Conservation (phyloP, 1,284 basidiomycete species). For the Ustilago cynodontis region DNA sequence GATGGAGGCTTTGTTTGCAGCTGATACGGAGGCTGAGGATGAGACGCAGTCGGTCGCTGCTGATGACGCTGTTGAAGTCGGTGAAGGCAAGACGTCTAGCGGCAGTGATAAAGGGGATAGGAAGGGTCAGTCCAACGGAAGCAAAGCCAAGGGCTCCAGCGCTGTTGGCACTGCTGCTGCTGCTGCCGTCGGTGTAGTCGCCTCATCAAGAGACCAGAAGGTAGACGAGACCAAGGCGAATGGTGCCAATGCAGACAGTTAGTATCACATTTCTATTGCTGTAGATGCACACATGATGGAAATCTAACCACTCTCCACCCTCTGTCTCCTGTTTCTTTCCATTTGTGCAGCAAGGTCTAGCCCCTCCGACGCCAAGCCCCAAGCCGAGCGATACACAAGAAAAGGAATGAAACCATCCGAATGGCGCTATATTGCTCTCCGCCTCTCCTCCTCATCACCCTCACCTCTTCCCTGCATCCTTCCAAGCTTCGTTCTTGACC, state of each 20-base stretch:
- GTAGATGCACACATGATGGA: background rate
- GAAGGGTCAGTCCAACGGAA: background rate
- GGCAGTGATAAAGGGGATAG: background rate
- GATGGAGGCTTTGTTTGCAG: constrained; percentile 77
- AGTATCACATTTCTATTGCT: constrained; percentile 10
- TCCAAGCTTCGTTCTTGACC: constrained; percentile 22
- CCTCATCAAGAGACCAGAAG: background rate
- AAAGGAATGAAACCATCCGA: constrained; percentile 39
- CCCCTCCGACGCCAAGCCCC: too few relatives aligned
- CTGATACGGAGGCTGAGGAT: constrained; percentile 76
- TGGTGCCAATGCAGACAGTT: constrained; percentile 21
- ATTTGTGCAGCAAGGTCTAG: constrained; percentile 13
- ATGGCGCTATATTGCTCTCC: constrained; percentile 39
- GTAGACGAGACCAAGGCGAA: background rate
- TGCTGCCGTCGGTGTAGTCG: constrained; percentile 10
- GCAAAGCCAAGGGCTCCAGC: constrained; percentile 7
- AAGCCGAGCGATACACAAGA: constrained; percentile 17
- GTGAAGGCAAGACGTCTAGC: background rate
- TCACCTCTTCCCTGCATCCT: constrained; percentile 12
- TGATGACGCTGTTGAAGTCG: background rate
- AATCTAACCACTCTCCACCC: background rate
- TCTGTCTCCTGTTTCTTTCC: background rate
- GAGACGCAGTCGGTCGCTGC: constrained; percentile 46
- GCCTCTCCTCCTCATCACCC: constrained; percentile 7
- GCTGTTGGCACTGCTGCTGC: constrained; percentile 13